phyloP scores from a whole-genome alignment of 2,329 filamentous ascomycete species.

The Fusarium sp. region DNA sequence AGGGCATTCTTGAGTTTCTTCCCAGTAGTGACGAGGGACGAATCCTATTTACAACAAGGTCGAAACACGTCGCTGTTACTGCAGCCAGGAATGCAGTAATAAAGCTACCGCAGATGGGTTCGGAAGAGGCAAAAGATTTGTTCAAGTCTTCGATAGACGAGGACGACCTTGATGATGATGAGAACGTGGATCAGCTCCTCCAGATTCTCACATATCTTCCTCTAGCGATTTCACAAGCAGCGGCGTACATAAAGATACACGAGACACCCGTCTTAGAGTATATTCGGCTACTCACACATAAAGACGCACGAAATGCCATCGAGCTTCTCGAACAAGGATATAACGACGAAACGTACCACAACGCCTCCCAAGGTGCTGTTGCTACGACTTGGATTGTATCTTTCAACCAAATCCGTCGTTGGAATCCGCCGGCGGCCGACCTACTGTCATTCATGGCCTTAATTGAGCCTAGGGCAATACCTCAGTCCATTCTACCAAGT shows the following conservation, averaged over 20 bases:
- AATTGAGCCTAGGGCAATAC: slow-evolving; percentile 59
- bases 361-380: slow-evolving; percentile 53
- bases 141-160: background rate
- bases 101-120: slow-evolving; percentile 1
- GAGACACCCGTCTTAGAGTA: slow-evolving; percentile 51
- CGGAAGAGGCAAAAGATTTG: background rate
- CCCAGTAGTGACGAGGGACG: slow-evolving; percentile 50
- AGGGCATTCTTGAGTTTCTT: slow-evolving; percentile 28
- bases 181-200: background rate
- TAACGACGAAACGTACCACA: slow-evolving; percentile 54
- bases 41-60: slow-evolving; percentile 55
- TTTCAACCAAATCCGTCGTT: slow-evolving; percentile 56
- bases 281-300: slow-evolving; percentile 51
- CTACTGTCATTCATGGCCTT: slow-evolving; percentile 58
- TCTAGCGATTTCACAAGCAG: slow-evolving; percentile 57
- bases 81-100: slow-evolving; percentile 20
- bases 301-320: slow-evolving; percentile 48
- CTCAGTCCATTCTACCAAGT: slow-evolving; percentile 54
- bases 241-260: slow-evolving; percentile 58
- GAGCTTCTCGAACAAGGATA: slow-evolving; percentile 46
- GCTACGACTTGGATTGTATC: slow-evolving; percentile 60
- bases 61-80: no score
- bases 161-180: background rate
- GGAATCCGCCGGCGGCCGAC: slow-evolving; percentile 19
- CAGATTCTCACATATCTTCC: slow-evolving; percentile 55